A percentile compares a stretch with the other conserved stretches of the same genome.
Evolutionary conservation across 1,284 basidiomycete genomes (phyloP).

Genomic region (Boletus mariae): DNA sequence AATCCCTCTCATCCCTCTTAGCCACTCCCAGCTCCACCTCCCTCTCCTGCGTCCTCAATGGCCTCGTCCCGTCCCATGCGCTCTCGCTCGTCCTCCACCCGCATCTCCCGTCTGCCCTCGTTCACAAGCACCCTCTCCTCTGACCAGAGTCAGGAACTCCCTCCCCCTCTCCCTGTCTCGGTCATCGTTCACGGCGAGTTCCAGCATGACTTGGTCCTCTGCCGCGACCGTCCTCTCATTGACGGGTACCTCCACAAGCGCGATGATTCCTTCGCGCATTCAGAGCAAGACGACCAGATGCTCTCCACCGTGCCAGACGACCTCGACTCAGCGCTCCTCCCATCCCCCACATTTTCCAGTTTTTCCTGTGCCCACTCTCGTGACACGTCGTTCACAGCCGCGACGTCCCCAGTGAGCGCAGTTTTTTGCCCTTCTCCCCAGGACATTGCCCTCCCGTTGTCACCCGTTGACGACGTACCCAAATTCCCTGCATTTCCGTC

Average conservation of each 20-base stretch:
- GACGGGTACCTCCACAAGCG: slow-evolving; percentile 7
- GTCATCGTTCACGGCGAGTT: slow-evolving; percentile 30
- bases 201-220: slow-evolving; percentile 28
- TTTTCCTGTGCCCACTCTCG: slow-evolving; percentile 28
- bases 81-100: slow-evolving; percentile 32
- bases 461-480: slow-evolving; percentile 16
- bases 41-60: slow-evolving; percentile 29
- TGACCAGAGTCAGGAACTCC: slow-evolving; percentile 30
- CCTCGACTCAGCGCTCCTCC: slow-evolving; percentile 24
- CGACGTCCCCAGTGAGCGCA: slow-evolving; percentile 19
- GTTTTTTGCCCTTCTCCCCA: slow-evolving; percentile 23
- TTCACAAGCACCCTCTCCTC: slow-evolving; percentile 35
- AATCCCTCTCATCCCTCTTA: slow-evolving; percentile 2
- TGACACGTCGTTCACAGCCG: slow-evolving; percentile 24
- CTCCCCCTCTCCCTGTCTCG: slow-evolving; percentile 29
- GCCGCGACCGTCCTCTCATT: slow-evolving; percentile 10
- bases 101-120: slow-evolving; percentile 32
- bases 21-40: slow-evolving; percentile 28
- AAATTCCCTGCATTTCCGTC: slow-evolving; percentile 8
- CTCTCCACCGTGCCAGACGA: slow-evolving; percentile 20
- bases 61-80: slow-evolving; percentile 28
- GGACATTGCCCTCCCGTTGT: slow-evolving; percentile 23
- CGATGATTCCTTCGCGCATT: slow-evolving; percentile 11
- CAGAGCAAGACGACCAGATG: slow-evolving; percentile 18
- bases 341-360: slow-evolving; percentile 27